These are phyloP conservation scores for Telfairia occidentalis DNA, from an alignment of 331 rosid genomes.

Conservation along the genomic window DNA sequence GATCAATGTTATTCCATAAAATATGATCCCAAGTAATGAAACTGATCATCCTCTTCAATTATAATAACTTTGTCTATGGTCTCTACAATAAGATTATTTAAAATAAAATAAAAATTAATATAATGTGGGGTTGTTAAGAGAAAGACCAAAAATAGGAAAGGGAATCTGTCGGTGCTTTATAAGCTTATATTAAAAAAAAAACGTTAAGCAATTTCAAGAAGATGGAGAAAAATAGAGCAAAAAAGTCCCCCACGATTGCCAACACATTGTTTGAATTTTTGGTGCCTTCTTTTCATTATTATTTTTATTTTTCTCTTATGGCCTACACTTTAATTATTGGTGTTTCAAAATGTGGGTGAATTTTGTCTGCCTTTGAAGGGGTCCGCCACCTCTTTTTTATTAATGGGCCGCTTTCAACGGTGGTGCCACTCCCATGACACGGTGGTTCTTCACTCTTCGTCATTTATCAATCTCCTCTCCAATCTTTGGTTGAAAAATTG, in stretches of 20 bases:
- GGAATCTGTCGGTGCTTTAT: slow-evolving; percentile 13
- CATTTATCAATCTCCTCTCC: background rate
- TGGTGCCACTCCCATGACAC: background rate
- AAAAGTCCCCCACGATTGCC: background rate
- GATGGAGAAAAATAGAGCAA: background rate
- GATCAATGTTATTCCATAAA: background rate
- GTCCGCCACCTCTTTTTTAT: slow-evolving; percentile 15
- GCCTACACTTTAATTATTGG: slow-evolving; percentile 1
- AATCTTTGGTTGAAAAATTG: background rate
- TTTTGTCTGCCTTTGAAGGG: slow-evolving; percentile 14
- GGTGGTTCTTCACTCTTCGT: background rate
- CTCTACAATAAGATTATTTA: background rate
- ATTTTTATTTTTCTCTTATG: background rate
- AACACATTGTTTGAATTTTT: slow-evolving; percentile 6
- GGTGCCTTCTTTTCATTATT: background rate
- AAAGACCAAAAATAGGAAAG: slow-evolving; percentile 9
- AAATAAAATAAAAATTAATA: background rate
- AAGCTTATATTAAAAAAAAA: slow-evolving; percentile 8
- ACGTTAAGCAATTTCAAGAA: slow-evolving; percentile 7
- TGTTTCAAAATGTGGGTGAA: slow-evolving; percentile 12
- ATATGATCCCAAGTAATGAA: background rate
- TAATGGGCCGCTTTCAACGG: slow-evolving; percentile 17
- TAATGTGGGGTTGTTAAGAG: slow-evolving; percentile 4
- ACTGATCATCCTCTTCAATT: background rate
- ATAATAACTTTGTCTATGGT: background rate